Conservation (phyloP, 73 alveolate genomes). For the Paramecium pentaurelia region DNA sequence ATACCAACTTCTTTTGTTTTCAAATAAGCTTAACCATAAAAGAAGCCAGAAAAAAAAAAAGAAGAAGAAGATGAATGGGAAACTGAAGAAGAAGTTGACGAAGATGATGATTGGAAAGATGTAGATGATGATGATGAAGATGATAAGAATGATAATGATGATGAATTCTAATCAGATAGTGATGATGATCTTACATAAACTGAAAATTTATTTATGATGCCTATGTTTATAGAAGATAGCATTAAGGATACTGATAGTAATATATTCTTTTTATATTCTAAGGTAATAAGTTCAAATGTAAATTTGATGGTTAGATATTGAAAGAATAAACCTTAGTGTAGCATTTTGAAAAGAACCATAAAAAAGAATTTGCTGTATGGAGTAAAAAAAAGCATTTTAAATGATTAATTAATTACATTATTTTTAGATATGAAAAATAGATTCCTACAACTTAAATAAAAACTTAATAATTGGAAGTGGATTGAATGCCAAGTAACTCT, state of each 20-base stretch:
- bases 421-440: neutral
- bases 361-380: constrained; percentile 3
- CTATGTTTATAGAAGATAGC: constrained; percentile 4
- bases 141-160: neutral
- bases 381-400: neutral
- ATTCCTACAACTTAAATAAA: constrained; percentile 13
- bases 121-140: constrained; percentile 2
- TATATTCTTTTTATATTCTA: neutral
- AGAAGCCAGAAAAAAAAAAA: neutral
- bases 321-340: neutral
- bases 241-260: constrained; percentile 13
- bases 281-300: constrained; percentile 13
- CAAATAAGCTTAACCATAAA: neutral
- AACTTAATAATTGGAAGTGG: constrained; percentile 20
- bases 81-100: constrained; percentile 45
- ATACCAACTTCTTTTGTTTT: neutral
- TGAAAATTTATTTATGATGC: neutral
- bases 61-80: constrained; percentile 49
- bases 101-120: constrained; percentile 16
- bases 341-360: constrained; percentile 36
- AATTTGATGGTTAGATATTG: neutral
- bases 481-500: neutral
- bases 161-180: neutral
- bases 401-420: neutral
- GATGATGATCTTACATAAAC: neutral